Conservation (phyloP, 1,284 basidiomycete species). For the Rhizopogon hawkerae region DNA sequence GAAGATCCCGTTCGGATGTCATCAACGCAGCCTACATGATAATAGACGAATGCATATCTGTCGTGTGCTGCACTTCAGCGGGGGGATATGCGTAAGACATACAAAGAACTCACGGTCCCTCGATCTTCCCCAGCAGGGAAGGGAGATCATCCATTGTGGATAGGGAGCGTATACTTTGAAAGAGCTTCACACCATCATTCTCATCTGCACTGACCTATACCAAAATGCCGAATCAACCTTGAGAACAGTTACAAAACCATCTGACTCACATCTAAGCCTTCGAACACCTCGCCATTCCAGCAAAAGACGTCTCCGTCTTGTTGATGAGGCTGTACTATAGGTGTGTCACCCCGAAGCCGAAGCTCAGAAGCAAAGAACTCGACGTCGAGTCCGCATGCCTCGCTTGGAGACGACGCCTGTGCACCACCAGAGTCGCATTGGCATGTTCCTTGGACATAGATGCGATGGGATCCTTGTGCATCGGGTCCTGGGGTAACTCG, state of each 20-base stretch:
- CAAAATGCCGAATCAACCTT: neutral
- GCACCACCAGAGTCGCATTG: neutral
- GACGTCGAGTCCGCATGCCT: conserved; percentile 21
- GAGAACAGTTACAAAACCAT: neutral
- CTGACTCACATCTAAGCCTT: conserved; percentile 52
- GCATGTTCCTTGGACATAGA: neutral
- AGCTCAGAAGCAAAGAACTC: conserved; percentile 74
- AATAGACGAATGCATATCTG: conserved; percentile 81
- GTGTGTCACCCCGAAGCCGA: conserved; percentile 57
- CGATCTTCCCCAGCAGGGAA: conserved; percentile 53
- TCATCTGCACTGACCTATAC: conserved; percentile 44
- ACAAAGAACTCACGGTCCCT: conserved; percentile 72
- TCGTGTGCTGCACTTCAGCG: neutral
- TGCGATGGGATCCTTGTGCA: conserved; percentile 11
- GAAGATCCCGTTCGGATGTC: neutral
- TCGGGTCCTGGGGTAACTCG: conserved; percentile 2
- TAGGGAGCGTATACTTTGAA: conserved; percentile 38
- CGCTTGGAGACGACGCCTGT: neutral
- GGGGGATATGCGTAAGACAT: conserved; percentile 1
- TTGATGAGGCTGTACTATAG: conserved; percentile 68
- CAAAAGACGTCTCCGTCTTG: conserved; percentile 58
- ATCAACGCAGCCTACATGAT: conserved; percentile 43
- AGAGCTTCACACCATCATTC: conserved; percentile 74
- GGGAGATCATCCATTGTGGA: conserved; percentile 38
- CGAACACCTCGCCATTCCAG: conserved; percentile 92